These are phyloP conservation scores for Theobroma cacao DNA, from an alignment of 345 rosid species.

Conservation along the genomic window DNA sequence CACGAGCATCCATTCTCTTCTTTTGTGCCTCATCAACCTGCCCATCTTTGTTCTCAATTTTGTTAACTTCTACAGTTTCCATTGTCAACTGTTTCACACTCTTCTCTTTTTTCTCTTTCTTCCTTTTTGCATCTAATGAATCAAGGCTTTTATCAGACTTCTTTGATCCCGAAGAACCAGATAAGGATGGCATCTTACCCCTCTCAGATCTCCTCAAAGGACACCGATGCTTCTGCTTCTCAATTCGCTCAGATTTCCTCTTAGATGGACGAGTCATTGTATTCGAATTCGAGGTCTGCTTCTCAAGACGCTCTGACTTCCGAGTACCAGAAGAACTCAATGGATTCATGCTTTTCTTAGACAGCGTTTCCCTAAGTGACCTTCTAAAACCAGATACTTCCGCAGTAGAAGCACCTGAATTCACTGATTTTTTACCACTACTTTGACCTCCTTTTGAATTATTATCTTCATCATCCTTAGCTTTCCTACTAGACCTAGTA, in stretches of 20 bases:
- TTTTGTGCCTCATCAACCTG: constrained; percentile 5
- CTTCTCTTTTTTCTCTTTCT: constrained; percentile 34
- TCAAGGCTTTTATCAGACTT: constrained; percentile 28
- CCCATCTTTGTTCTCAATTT: constrained; percentile 10
- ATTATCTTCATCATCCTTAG: constrained; percentile 37
- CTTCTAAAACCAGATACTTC: constrained; percentile 47
- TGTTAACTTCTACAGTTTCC: constrained; percentile 33
- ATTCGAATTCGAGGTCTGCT: constrained; percentile 20
- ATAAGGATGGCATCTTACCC: constrained; percentile 41
- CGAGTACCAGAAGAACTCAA: constrained; percentile 30
- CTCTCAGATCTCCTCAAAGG: constrained; percentile 57
- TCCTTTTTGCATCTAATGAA: constrained; percentile 24
- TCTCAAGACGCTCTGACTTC: constrained; percentile 61
- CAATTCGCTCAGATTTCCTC: constrained; percentile 35
- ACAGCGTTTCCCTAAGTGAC: constrained; percentile 43
- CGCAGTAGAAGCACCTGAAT: constrained; percentile 16
- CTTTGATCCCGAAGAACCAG: constrained; percentile 40
- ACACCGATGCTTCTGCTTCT: constrained; percentile 34
- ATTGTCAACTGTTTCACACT: constrained; percentile 30
- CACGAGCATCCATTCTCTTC: constrained; percentile 35
- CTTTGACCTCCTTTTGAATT: constrained; percentile 31
- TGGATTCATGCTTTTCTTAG: constrained; percentile 27
- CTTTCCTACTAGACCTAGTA: constrained; percentile 25
- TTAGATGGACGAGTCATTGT: constrained; percentile 32
- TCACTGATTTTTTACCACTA: constrained; percentile 33